Evolutionary conservation across 2,329 filamentous ascomycete species (phyloP).

Genomic region (Apiospora koreana): DNA sequence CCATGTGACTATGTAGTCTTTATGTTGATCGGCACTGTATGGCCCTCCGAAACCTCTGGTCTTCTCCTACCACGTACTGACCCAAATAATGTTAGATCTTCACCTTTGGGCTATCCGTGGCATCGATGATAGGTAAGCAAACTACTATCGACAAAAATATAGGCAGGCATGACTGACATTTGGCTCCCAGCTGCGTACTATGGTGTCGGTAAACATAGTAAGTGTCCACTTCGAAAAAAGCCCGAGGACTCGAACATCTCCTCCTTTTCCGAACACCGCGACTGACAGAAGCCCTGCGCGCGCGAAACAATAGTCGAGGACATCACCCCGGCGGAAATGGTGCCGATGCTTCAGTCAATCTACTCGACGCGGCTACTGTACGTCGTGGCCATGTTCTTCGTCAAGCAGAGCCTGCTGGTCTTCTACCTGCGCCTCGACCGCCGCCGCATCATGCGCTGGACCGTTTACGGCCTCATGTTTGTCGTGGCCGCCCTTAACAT

Average conservation of each 20-base stretch:
- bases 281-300: neutral
- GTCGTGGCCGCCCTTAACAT: constrained; percentile 14
- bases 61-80: neutral
- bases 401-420: constrained; percentile 17
- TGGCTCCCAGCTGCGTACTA: constrained; percentile 9
- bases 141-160: neutral
- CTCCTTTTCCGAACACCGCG: neutral
- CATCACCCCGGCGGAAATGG: constrained; percentile 10
- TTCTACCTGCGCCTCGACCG: constrained; percentile 18
- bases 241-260: neutral
- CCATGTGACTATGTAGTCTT: constrained; percentile 1
- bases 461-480: constrained; percentile 16
- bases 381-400: constrained; percentile 15
- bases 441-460: constrained; percentile 16
- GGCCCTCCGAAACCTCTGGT: neutral
- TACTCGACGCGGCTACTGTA: constrained; percentile 18
- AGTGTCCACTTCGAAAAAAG: neutral
- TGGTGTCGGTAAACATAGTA: constrained; percentile 16
- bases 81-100: constrained; percentile 1
- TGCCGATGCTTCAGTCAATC: constrained; percentile 15
- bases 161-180: neutral
- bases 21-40: constrained; percentile 17
- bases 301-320: neutral
- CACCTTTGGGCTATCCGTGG: constrained; percentile 16
- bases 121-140: constrained; percentile 13